Evolutionary conservation across 2,329 filamentous ascomycete species (phyloP), one percentile per base, ranked within the genome.

Genomic region (Hymenotorrendiella dingleyae): DNA sequence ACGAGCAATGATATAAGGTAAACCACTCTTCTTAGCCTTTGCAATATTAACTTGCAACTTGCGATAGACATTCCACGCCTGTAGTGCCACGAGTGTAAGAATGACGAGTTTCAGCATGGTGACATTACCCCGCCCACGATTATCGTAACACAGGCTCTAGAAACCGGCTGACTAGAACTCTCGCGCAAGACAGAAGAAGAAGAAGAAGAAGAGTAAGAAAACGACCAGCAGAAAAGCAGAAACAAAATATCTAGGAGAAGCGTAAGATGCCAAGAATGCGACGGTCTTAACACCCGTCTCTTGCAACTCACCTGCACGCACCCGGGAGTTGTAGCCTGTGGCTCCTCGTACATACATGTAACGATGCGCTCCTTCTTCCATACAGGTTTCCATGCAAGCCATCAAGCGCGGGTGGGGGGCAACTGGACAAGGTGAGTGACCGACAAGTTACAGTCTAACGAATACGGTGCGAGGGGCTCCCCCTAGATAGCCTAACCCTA

Each of bases 1-100:
- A 56, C 55, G 54, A n/a, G 49, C 33, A 28, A 58, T 26, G 17
- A 53, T 26, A 45, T 56, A 58, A 11, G 54, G 54, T 17, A 58
- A 34, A 3, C 55, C 54, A 17, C 51, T 54, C 37, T 33, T 50
- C 42, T 58, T 58, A 16, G 53, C 55, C 32, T 45, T 46, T 16
- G 43, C 37, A 16, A 54, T 39, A 23, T 56, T 54, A 19, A 34
- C 51, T 42, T 42, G 46, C 3, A 48, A 30, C 4, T 34, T 40
- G 24, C 35, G 36, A 26, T 40, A 43, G 11, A 28, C 12, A n/a
- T 29, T 37, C 24, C n/a, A 24, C 4, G 23, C 16, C 17, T 17
- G 10, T 4, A 40, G 20, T 12, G 34, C 29, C 20, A 42, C 9
- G 9, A 32, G 7, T 17, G 36, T 20, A 19, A 39, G 10, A n/a